phyloP scores from a whole-genome alignment of 345 rosid genomes.

The Rubroshorea leprosula region DNA sequence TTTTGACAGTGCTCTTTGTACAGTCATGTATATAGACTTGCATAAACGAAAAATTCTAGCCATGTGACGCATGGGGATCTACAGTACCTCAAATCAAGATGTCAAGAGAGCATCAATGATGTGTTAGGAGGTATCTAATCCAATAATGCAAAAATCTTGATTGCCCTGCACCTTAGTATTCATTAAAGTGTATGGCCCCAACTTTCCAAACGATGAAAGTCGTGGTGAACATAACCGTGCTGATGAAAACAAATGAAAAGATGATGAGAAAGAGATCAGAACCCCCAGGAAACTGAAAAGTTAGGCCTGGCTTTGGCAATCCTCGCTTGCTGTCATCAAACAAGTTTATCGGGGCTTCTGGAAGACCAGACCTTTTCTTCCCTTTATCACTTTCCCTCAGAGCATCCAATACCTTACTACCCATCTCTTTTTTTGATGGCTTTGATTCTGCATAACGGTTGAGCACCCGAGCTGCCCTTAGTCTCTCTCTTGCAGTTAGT shows the following conservation, averaged over 20 bases:
- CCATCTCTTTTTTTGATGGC: constrained; percentile 50
- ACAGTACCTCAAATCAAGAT: constrained; percentile 13
- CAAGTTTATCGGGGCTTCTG: constrained; percentile 82
- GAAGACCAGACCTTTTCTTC: constrained; percentile 66
- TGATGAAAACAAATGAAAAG: constrained; percentile 73
- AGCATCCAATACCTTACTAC: constrained; percentile 70
- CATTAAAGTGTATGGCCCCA: constrained; percentile 87
- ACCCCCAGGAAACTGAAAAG: constrained; percentile 75
- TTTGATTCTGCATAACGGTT: constrained; percentile 53
- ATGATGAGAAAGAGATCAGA: constrained; percentile 56
- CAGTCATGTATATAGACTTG: constrained; percentile 12
- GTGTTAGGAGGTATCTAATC: background rate
- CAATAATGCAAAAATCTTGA: constrained; percentile 13
- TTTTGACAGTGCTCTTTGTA: background rate
- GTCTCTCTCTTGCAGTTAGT: constrained; percentile 77
- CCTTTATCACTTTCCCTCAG: constrained; percentile 67
- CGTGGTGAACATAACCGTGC: constrained; percentile 84
- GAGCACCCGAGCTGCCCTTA: constrained; percentile 83
- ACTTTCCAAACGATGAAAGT: constrained; percentile 86
- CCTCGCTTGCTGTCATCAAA: constrained; percentile 90
- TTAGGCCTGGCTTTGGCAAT: constrained; percentile 65
- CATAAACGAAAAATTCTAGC: constrained; percentile 9
- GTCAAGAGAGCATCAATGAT: constrained; percentile 3
- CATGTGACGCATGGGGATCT: background rate
- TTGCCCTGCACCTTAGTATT: constrained; percentile 29